Evolutionary conservation across 306 rosid genomes (phyloP).

Genomic region (Malus sylvestris): DNA sequence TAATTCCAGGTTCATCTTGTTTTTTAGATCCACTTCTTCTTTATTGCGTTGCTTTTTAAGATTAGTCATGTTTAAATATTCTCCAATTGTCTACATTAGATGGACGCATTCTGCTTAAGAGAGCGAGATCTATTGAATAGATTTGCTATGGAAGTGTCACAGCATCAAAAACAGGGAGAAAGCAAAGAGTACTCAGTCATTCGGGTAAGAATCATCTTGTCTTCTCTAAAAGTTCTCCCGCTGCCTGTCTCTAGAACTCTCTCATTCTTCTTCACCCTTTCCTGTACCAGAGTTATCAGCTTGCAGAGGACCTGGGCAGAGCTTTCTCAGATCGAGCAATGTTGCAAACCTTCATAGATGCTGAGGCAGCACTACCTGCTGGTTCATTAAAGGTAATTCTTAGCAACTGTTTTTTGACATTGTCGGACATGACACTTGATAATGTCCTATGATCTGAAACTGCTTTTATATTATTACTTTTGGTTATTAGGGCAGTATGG

Average conservation of each 20-base stretch:
- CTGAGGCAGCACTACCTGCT: conserved; percentile 49
- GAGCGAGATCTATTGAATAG: conserved; percentile 72
- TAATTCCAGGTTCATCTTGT: conserved; percentile 18
- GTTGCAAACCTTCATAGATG: conserved; percentile 49
- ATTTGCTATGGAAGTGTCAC: conserved; percentile 66
- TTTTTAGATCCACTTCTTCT: too few species aligned
- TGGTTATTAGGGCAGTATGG: neutral
- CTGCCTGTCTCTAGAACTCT: neutral
- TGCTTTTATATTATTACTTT: neutral
- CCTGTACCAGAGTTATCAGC: conserved; percentile 60
- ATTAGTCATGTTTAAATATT: neutral
- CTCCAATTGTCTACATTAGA: conserved; percentile 38
- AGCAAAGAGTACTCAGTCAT: conserved; percentile 64
- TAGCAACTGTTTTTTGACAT: neutral
- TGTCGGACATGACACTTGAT: neutral
- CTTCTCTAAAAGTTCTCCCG: neutral
- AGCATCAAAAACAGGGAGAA: conserved; percentile 57
- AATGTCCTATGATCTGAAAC: neutral
- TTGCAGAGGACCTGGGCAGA: conserved; percentile 83
- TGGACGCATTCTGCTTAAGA: conserved; percentile 70
- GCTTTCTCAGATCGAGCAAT: conserved; percentile 75
- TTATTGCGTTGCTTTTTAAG: neutral
- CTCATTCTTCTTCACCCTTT: conserved; percentile 8
- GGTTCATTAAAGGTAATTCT: conserved; percentile 60
- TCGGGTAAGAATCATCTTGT: conserved; percentile 39